Percentiles rank a stretch among this genome's conserved stretches.
Evolutionary conservation across 2,329 filamentous ascomycete species (phyloP).

Genomic region (Colletotrichum tamarilloi): DNA sequence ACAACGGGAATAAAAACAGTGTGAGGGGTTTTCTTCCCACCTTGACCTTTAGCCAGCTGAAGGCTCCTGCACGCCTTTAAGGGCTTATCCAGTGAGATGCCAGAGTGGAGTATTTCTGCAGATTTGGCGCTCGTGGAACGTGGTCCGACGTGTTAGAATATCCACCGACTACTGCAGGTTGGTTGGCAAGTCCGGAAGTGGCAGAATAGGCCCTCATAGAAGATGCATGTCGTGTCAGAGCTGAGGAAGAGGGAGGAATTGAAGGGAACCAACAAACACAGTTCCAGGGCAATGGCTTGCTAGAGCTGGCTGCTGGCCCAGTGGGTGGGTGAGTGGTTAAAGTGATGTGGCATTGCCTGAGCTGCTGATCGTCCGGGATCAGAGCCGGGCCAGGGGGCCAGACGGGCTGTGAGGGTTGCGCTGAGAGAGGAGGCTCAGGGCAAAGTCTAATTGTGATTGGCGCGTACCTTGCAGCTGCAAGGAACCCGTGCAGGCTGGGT

Average conservation of each 20-base stretch:
- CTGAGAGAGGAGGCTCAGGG: conserved; percentile 1
- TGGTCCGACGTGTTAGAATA: conserved; percentile 11
- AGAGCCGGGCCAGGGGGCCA: conserved; percentile 30
- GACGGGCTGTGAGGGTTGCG: conserved; percentile 28
- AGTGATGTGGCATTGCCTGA: conserved; percentile 31
- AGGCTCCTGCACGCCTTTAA: conserved; percentile 16
- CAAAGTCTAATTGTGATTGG: conserved; percentile 27
- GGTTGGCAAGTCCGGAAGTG: conserved; percentile 13
- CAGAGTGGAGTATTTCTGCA: conserved; percentile 21
- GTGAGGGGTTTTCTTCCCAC: conserved; percentile 11
- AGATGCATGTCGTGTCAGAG: background rate
- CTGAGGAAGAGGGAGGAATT: background rate
- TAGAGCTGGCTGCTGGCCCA: background rate
- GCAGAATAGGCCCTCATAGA: background rate
- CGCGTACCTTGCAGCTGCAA: conserved; percentile 34
- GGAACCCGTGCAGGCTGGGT: conserved; percentile 21
- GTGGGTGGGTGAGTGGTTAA: background rate
- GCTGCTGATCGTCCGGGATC: conserved; percentile 37
- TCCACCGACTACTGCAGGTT: conserved; percentile 32
- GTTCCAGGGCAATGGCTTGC: background rate
- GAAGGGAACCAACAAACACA: background rate
- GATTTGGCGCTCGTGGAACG: background rate
- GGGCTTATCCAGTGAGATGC: background rate
- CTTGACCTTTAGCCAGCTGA: background rate
- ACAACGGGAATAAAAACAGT: background rate